Conservation (phyloP, 2,329 filamentous ascomycete species). For the Fusarium sp. region DNA sequence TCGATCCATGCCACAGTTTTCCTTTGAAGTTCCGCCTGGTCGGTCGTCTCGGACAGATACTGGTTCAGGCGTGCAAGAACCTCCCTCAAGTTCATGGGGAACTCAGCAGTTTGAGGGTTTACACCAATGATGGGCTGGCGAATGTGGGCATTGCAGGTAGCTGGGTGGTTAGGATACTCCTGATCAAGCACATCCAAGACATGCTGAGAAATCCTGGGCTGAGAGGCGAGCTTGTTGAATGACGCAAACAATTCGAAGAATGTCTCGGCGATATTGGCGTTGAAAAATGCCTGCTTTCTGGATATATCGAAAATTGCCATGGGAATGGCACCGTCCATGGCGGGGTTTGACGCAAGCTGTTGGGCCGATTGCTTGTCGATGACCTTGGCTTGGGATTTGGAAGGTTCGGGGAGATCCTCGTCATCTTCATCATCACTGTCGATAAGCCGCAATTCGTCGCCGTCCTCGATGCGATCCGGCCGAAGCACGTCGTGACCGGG, state of each 20-base stretch:
- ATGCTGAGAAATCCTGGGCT: slow-evolving; percentile 73
- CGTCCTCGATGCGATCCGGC: slow-evolving; percentile 59
- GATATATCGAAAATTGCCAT: slow-evolving; percentile 90
- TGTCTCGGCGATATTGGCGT: slow-evolving; percentile 68
- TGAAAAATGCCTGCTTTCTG: slow-evolving; percentile 76
- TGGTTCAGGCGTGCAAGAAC: slow-evolving; percentile 69
- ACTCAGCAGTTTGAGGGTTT: slow-evolving; percentile 68
- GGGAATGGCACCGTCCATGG: slow-evolving; percentile 90
- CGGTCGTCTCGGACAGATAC: slow-evolving; percentile 54
- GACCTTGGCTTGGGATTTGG: slow-evolving; percentile 52
- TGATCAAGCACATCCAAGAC: slow-evolving; percentile 71
- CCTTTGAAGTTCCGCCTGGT: slow-evolving; percentile 55
- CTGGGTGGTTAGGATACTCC: slow-evolving; percentile 65
- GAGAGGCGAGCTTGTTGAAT: slow-evolving; percentile 72
- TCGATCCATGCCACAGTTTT: slow-evolving; percentile 65
- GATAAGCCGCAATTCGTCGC: slow-evolving; percentile 55
- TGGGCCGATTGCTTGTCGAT: slow-evolving; percentile 56
- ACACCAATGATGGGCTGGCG: slow-evolving; percentile 74
- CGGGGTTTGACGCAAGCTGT: slow-evolving; percentile 76
- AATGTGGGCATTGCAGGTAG: slow-evolving; percentile 74
- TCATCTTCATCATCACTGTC: slow-evolving; percentile 57
- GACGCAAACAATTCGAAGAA: slow-evolving; percentile 82
- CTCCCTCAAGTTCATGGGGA: slow-evolving; percentile 73
- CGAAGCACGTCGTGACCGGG: slow-evolving; percentile 51
- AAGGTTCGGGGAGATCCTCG: slow-evolving; percentile 56